These are phyloP conservation scores for Whalleya microplaca DNA, from an alignment of 2,329 filamentous ascomycete genomes.

Conservation along the genomic window DNA sequence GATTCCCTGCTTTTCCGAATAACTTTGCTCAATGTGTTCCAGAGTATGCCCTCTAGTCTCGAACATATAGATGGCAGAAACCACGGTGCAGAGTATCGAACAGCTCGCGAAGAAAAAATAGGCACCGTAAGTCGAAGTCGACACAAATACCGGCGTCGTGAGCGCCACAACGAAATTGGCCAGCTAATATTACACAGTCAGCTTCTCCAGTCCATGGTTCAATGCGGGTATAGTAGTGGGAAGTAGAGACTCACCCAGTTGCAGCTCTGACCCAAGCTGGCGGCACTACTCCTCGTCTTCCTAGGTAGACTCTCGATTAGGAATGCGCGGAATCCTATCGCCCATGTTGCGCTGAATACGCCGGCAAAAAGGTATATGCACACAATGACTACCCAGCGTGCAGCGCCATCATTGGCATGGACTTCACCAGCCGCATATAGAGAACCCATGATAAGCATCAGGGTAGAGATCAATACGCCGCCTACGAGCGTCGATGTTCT, in stretches of 20 bases:
- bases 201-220: background rate
- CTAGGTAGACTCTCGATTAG: conserved; percentile 59
- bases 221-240: background rate
- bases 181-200: conserved; percentile 29
- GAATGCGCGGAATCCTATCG: conserved; percentile 56
- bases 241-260: conserved; percentile 48
- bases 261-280: conserved; percentile 55
- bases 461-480: conserved; percentile 52
- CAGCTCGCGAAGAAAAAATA: conserved; percentile 50
- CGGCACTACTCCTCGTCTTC: conserved; percentile 57
- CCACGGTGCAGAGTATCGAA: conserved; percentile 42
- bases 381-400: conserved; percentile 55
- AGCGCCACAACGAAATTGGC: conserved; percentile 51
- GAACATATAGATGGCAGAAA: conserved; percentile 44
- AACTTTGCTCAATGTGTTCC: conserved; percentile 42
- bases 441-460: conserved; percentile 57
- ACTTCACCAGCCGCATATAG: conserved; percentile 51
- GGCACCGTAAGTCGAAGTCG: conserved; percentile 44
- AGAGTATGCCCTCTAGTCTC: conserved; percentile 48
- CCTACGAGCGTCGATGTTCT: conserved; percentile 56
- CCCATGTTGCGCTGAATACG: conserved; percentile 54
- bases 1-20: conserved; percentile 14
- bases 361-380: conserved; percentile 55
- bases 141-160: conserved; percentile 45
- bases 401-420: conserved; percentile 41